phyloP scores from a whole-genome alignment of 1,284 basidiomycete genomes.

The Xerocomus alliaceus region DNA sequence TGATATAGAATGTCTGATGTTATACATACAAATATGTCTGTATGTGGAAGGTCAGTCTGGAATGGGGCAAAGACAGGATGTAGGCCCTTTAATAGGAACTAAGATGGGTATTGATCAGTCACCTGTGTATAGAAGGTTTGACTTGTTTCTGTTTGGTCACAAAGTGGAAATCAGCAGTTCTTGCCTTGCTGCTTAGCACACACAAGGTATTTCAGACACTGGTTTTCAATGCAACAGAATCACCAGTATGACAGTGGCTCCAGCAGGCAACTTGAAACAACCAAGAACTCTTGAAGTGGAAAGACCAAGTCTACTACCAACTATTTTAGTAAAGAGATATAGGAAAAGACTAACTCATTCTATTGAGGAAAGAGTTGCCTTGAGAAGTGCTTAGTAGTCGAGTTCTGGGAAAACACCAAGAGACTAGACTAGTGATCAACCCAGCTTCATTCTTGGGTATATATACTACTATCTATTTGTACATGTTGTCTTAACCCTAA shows the following conservation, averaged over 20 bases:
- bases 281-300: too few species aligned
- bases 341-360: too few species aligned
- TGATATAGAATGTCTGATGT: background rate
- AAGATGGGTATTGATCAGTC: background rate
- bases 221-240: constrained; percentile 25
- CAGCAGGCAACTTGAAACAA: too few species aligned
- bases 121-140: background rate
- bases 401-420: too few species aligned
- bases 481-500: too few species aligned
- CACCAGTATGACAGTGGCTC: background rate
- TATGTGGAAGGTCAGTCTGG: background rate
- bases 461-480: too few species aligned
- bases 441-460: too few species aligned
- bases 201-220: constrained; percentile 22
- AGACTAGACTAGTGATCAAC: too few species aligned
- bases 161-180: fast-evolving
- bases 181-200: background rate
- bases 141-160: background rate
- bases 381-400: too few species aligned
- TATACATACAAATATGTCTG: background rate
- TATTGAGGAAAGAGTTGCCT: too few species aligned
- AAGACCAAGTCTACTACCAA: too few species aligned
- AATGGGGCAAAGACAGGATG: background rate
- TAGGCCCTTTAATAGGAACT: background rate
- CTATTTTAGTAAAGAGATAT: too few species aligned